Conservation (phyloP, 2,329 filamentous ascomycete genomes). For the Nannizziopsis barbatae region DNA sequence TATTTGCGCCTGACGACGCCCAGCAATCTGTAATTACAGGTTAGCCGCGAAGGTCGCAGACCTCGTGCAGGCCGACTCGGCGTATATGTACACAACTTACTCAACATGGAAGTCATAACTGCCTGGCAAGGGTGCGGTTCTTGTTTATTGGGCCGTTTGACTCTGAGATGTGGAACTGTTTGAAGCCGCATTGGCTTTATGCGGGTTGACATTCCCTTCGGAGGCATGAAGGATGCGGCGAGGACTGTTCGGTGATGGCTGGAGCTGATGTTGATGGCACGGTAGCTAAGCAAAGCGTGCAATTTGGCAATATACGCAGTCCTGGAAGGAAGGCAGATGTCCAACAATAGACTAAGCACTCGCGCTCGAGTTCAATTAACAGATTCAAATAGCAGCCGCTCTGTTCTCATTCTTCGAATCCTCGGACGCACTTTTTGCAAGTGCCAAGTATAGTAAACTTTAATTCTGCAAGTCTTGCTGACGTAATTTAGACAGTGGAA, state of each 20-base stretch:
- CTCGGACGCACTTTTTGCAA: conserved; percentile 1
- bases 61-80: too few relatives aligned
- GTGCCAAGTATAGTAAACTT: conserved; percentile 4
- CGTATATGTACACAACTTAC: conserved; percentile 31
- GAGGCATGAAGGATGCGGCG: conserved; percentile 26
- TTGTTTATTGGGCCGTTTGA: conserved; percentile 52
- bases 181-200: conserved; percentile 38
- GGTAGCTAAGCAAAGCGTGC: background rate
- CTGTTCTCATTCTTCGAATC: background rate
- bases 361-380: too few relatives aligned
- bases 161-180: conserved; percentile 45
- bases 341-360: background rate
- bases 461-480: background rate
- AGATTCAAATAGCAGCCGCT: background rate
- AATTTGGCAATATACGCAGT: background rate
- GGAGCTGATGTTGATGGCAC: background rate
- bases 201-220: conserved; percentile 35
- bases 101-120: conserved; percentile 56
- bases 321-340: background rate
- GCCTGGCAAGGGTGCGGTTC: conserved; percentile 54
- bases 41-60: background rate
- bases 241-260: background rate
- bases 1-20: conserved; percentile 37
- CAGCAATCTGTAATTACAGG: conserved; percentile 29
- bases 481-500: background rate